Evolutionary conservation across 75 land plant genomes (phyloP).

Genomic region (Pinus albicaulis): DNA sequence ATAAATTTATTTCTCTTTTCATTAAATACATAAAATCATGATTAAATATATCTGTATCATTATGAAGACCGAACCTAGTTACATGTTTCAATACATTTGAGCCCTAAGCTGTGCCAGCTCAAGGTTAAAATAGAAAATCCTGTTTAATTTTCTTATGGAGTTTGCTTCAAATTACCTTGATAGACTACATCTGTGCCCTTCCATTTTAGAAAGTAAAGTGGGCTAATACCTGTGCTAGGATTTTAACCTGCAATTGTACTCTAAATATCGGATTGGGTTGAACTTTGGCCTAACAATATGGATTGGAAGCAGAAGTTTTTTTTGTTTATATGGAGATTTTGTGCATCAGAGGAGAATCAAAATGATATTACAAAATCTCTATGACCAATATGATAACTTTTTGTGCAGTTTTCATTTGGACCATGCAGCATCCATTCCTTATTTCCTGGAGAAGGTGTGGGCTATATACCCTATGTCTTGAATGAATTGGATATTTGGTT

Average conservation of each 20-base stretch:
- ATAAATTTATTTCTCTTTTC: too few species aligned
- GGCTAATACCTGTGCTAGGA: background rate
- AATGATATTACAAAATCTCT: background rate
- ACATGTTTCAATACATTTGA: too few species aligned
- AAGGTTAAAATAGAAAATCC: background rate
- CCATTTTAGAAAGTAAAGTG: background rate
- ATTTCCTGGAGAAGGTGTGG: conserved; percentile 93
- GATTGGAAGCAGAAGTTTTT: too few species aligned
- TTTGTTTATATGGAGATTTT: background rate
- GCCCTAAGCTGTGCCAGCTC: too few species aligned
- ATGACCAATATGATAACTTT: background rate
- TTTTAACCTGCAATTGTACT: background rate
- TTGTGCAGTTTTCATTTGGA: conserved; percentile 93
- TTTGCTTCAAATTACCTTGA: background rate
- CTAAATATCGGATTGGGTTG: background rate
- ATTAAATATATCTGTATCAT: too few species aligned
- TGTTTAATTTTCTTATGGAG: background rate
- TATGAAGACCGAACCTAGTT: too few species aligned
- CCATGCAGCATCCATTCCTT: conserved; percentile 98
- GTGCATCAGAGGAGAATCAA: background rate
- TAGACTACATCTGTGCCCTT: background rate
- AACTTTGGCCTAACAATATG: background rate
- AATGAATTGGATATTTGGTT: background rate
- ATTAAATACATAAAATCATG: too few species aligned
- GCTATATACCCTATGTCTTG: background rate